Evolutionary conservation across 78 protist species (phyloP).

Genomic region (Neovahlkampfia damariscottae): DNA sequence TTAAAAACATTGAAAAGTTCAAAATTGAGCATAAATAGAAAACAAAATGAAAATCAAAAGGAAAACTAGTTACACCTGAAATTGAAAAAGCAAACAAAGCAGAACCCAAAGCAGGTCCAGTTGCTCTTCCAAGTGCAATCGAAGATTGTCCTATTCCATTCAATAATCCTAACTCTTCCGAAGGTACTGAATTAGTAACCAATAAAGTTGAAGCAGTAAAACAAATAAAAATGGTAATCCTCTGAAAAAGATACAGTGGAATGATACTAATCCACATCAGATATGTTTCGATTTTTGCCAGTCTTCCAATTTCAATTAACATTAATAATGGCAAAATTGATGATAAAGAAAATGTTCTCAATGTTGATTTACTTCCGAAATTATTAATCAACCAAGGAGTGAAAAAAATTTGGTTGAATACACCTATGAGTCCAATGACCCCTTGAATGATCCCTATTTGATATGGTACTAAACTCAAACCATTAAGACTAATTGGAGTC

Average conservation of each 20-base stretch:
- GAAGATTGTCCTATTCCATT: not conserved
- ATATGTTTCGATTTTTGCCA: not conserved
- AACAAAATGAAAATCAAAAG: not conserved
- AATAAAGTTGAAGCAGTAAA: too few relatives aligned
- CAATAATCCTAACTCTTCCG: not conserved
- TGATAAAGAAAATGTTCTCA: not conserved
- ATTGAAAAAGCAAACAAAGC: not conserved
- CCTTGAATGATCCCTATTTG: too few relatives aligned
- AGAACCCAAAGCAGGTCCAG: not conserved
- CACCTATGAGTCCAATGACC: too few relatives aligned
- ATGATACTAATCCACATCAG: not conserved
- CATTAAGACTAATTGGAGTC: too few relatives aligned
- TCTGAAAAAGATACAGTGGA: too few relatives aligned
- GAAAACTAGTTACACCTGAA: not conserved
- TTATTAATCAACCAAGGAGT: too few relatives aligned
- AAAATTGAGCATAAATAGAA: too few relatives aligned
- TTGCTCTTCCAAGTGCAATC: not conserved
- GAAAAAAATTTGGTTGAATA: too few relatives aligned
- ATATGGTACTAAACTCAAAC: too few relatives aligned
- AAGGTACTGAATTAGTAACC: not conserved
- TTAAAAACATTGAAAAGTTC: too few relatives aligned
- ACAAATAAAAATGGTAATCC: too few relatives aligned
- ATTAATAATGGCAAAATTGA: not conserved
- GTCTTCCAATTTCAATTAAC: not conserved
- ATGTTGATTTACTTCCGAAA: not conserved